Evolutionary conservation across 352 stramenopile species (phyloP).

Genomic region (Globisporangium emineosum): DNA sequence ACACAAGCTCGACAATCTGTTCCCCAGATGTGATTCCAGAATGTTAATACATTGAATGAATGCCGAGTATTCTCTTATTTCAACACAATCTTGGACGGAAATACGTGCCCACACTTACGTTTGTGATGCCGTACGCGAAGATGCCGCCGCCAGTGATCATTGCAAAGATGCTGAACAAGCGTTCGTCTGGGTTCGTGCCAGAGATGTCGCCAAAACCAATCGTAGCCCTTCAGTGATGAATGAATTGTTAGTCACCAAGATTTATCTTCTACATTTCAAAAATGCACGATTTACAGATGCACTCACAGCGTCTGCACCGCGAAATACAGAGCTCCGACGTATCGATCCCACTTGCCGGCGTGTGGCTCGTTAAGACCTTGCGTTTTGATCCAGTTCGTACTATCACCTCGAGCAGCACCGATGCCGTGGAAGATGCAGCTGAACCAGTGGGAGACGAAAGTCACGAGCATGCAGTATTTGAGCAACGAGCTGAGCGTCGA

Average conservation of each 20-base stretch:
- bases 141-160: constrained; percentile 79
- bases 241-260: background rate
- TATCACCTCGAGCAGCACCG: constrained; percentile 12
- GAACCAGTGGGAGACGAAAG: constrained; percentile 78
- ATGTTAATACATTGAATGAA: background rate
- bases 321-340: constrained; percentile 29
- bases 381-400: constrained; percentile 14
- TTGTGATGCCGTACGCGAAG: constrained; percentile 82
- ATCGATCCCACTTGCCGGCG: constrained; percentile 25
- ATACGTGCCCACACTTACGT: constrained; percentile 53
- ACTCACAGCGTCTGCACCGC: constrained; percentile 29
- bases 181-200: constrained; percentile 49
- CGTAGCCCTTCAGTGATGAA: constrained; percentile 38
- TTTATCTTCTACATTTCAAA: background rate
- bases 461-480: constrained; percentile 80
- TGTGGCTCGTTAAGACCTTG: constrained; percentile 4
- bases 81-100: no score
- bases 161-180: constrained; percentile 66
- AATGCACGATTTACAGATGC: background rate
- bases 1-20: constrained; percentile 35
- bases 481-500: constrained; percentile 76
- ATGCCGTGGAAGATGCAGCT: constrained; percentile 31
- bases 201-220: constrained; percentile 74
- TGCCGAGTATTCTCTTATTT: no score
- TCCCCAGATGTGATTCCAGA: background rate